phyloP scores from a whole-genome alignment of 202 grass and related monocot species.

The Musa balbisiana region DNA sequence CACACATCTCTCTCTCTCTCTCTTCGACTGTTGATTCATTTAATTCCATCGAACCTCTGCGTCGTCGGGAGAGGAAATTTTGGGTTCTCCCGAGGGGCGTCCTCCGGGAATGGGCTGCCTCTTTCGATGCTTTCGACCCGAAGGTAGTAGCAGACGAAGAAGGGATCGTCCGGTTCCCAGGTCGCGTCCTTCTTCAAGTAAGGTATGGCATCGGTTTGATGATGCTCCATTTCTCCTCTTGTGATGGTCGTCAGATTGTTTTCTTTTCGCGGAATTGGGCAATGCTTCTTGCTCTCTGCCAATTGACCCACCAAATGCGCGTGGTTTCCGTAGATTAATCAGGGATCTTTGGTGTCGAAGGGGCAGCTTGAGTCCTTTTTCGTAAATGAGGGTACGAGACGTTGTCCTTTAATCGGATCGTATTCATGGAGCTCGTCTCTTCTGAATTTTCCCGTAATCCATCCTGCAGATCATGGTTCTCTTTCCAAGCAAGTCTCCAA shows the following conservation, averaged over 20 bases:
- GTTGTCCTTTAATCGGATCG: neutral
- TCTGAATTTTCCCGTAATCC: slow-evolving; percentile 1
- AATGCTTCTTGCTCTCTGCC: neutral
- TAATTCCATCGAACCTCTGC: neutral
- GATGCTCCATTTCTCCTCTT: neutral
- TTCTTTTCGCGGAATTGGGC: neutral
- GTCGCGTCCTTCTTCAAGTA: slow-evolving; percentile 29
- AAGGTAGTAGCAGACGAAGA: slow-evolving; percentile 6
- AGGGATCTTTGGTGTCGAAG: slow-evolving; percentile 17
- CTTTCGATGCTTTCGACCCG: slow-evolving; percentile 63
- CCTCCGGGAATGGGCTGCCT: slow-evolving; percentile 55
- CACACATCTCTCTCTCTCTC: neutral
- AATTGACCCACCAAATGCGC: neutral
- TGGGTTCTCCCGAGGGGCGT: neutral
- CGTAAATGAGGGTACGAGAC: slow-evolving; percentile 14
- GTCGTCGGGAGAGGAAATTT: neutral
- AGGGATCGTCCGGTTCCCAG: slow-evolving; percentile 25
- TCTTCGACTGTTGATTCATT: neutral
- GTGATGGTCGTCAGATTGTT: neutral
- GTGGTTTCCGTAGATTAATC: slow-evolving; percentile 12
- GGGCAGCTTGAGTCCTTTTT: slow-evolving; percentile 11
- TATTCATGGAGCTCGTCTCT: neutral
- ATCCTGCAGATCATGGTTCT: slow-evolving; percentile 21
- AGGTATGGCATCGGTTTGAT: slow-evolving; percentile 26
- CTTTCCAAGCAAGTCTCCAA: slow-evolving; percentile 12